Conservation (phyloP, 495 filamentous ascomycete genomes). For the Daldinia vernicosa region DNA sequence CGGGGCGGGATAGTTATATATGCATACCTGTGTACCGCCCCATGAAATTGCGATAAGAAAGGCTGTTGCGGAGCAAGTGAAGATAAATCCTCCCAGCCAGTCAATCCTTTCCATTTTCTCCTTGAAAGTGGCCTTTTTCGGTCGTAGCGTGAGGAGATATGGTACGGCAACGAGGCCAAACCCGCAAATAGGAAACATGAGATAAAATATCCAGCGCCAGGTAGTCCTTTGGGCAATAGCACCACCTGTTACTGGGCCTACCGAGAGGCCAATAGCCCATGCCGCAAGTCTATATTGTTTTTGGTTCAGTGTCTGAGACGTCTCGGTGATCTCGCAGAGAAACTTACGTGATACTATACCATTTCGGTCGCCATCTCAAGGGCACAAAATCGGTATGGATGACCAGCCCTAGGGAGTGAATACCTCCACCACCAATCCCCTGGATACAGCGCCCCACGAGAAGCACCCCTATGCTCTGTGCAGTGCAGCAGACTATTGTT, state of each 20-base stretch:
- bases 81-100: background rate
- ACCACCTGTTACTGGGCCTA: background rate
- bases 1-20: too few species aligned
- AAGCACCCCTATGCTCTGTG: background rate
- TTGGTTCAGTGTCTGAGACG: background rate
- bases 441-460: background rate
- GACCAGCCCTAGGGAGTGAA: background rate
- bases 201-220: background rate
- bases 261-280: background rate
- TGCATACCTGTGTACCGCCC: background rate
- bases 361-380: background rate
- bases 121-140: background rate
- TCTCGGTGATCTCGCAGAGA: background rate
- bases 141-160: background rate
- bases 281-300: background rate
- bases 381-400: background rate
- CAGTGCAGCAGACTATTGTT: background rate
- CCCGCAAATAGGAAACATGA: background rate
- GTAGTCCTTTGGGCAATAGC: background rate
- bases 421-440: background rate
- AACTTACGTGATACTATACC: background rate
- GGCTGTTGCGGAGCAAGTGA: background rate
- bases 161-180: background rate
- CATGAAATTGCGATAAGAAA: background rate
- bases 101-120: background rate